phyloP scores from a whole-genome alignment of 177 flowering plant species.

The Vitis hybrid region DNA sequence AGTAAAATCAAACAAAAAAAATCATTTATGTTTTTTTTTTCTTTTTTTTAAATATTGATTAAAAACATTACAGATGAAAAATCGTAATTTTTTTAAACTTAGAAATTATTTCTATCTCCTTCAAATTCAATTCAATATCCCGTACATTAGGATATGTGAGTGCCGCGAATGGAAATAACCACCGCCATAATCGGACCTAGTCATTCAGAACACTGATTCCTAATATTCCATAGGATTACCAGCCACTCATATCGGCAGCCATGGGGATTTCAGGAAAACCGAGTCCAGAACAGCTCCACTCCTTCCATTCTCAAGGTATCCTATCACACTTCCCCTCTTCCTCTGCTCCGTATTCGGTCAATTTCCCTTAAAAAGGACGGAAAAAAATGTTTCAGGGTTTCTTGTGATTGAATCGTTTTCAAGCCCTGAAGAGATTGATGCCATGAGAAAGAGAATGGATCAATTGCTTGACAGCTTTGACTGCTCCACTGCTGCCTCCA shows the following conservation, averaged over 20 bases:
- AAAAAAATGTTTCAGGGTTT: conserved; percentile 42
- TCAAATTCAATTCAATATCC: no score
- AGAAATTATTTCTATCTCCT: no score
- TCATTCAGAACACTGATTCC: no score
- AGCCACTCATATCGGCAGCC: background rate
- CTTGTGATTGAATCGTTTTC: conserved; percentile 77
- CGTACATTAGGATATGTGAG: no score
- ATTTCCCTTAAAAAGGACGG: background rate
- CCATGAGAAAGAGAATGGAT: conserved; percentile 67
- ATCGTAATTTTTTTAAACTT: no score
- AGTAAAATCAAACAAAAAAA: no score
- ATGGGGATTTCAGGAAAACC: conserved; percentile 53
- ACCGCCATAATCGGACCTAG: no score
- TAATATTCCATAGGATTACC: background rate
- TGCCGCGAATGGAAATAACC: no score
- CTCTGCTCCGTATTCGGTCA: background rate
- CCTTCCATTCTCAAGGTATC: conserved; percentile 66
- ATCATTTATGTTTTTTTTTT: background rate
- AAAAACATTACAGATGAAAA: no score
- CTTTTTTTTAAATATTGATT: background rate
- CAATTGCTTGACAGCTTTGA: conserved; percentile 68
- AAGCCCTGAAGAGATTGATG: conserved; percentile 53
- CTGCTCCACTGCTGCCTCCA: conserved; percentile 46
- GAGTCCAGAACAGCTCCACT: conserved; percentile 56
- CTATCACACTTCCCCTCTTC: background rate